These are phyloP conservation scores for Neofusicoccum kwambonambiense DNA, from an alignment of 2,329 filamentous ascomycete genomes.

Conservation along the genomic window DNA sequence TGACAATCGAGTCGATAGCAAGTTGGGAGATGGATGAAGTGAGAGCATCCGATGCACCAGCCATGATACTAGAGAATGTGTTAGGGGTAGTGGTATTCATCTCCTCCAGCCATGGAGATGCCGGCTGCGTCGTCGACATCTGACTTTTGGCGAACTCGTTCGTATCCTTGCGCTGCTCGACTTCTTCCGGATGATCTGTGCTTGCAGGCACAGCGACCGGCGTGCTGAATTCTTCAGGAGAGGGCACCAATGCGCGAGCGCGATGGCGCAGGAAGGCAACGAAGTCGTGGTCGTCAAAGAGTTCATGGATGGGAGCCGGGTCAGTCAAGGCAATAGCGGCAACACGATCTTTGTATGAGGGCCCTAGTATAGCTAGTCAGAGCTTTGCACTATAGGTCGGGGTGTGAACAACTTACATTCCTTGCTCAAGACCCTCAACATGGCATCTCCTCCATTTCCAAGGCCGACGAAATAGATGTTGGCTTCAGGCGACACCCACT, in stretches of 20 bases:
- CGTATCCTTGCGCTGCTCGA: not conserved
- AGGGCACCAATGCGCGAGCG: slow-evolving; percentile 1
- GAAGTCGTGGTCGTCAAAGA: not conserved
- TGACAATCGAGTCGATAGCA: not conserved
- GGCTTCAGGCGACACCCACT: slow-evolving; percentile 49
- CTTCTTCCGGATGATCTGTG: not conserved
- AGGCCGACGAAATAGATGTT: slow-evolving; percentile 70
- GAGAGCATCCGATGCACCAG: not conserved
- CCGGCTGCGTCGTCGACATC: not conserved
- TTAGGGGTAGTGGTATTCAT: not conserved
- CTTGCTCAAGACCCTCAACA: not conserved
- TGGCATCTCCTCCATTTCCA: slow-evolving; percentile 11
- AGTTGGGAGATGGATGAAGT: slow-evolving; percentile 5
- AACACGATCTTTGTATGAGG: slow-evolving; percentile 9
- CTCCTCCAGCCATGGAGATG: not conserved
- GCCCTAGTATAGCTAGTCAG: not conserved
- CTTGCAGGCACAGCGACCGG: not conserved
- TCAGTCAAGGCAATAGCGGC: slow-evolving; percentile 8
- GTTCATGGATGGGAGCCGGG: slow-evolving; percentile 7
- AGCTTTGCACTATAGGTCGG: too few relatives aligned
- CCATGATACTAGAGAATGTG: not conserved
- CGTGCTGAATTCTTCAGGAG: not conserved
- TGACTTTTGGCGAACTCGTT: too few relatives aligned
- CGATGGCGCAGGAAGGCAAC: slow-evolving; percentile 9
- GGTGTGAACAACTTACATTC: not conserved